These are phyloP conservation scores for Dimocarpus longan DNA, from an alignment of 345 rosid species.

Conservation along the genomic window DNA sequence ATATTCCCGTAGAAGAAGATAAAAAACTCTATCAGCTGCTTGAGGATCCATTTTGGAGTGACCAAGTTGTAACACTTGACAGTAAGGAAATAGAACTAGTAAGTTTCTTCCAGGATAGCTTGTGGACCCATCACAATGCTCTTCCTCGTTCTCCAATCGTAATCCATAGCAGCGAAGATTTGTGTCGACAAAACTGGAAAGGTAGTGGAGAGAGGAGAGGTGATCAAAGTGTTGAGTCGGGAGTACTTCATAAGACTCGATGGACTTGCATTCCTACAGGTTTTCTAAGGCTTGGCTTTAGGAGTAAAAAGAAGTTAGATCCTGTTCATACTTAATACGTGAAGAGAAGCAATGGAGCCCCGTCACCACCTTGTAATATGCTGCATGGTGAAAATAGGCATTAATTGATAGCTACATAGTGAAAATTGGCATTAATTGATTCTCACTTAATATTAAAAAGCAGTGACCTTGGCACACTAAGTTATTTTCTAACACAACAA, in stretches of 20 bases:
- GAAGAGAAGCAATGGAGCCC: too few species aligned
- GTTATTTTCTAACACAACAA: too few species aligned
- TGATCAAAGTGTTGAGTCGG: neutral
- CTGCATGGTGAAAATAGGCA: too few species aligned
- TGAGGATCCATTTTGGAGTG: conserved; percentile 18
- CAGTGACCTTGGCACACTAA: too few species aligned
- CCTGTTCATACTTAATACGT: neutral
- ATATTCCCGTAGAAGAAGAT: neutral
- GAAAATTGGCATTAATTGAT: too few species aligned
- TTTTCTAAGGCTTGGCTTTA: neutral
- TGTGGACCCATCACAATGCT: neutral
- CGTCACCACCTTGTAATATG: too few species aligned
- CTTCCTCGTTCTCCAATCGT: neutral
- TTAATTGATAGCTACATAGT: too few species aligned
- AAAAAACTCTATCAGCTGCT: conserved; percentile 13
- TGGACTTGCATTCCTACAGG: neutral
- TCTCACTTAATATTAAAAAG: too few species aligned
- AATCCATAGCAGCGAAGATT: neutral
- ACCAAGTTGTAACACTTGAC: neutral
- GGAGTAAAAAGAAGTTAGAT: neutral
- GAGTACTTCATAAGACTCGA: too few species aligned
- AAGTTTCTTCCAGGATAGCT: conserved; percentile 20
- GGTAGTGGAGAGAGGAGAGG: neutral
- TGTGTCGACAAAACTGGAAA: neutral
- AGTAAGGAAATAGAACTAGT: conserved; percentile 12